phyloP scores from a whole-genome alignment of 2,329 filamentous ascomycete species.

The Lasiodiplodia sp. region DNA sequence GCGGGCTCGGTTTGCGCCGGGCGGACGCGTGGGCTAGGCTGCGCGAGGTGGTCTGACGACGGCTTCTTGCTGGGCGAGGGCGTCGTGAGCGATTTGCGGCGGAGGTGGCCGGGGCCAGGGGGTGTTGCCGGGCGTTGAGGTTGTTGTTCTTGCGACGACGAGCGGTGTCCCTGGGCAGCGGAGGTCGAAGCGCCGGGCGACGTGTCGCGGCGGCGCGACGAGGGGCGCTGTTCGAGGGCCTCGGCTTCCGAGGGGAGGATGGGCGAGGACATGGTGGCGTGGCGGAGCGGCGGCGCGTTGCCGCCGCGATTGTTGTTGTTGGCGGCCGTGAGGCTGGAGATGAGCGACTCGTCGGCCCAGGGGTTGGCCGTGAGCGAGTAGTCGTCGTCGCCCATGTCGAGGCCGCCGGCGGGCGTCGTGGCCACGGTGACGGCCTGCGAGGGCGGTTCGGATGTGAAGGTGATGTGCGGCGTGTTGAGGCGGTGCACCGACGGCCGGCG shows the following conservation, averaged over 20 bases:
- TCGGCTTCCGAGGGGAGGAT: constrained; percentile 34
- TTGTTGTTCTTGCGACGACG: not conserved
- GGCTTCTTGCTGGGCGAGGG: constrained; percentile 6
- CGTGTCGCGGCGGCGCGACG: constrained; percentile 11
- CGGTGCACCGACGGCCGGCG: constrained; percentile 23
- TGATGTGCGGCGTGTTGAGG: constrained; percentile 23
- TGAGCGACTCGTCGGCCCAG: constrained; percentile 23
- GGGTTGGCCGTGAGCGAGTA: constrained; percentile 25
- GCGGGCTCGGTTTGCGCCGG: constrained; percentile 5
- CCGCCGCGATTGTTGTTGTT: constrained; percentile 14
- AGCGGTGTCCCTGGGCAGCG: not conserved
- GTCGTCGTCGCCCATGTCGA: constrained; percentile 17
- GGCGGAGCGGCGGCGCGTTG: constrained; percentile 37
- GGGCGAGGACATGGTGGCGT: constrained; percentile 41
- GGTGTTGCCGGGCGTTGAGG: constrained; percentile 16
- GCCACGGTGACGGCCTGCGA: constrained; percentile 26
- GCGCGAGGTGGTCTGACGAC: not conserved
- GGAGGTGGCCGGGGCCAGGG: not conserved
- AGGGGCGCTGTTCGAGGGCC: constrained; percentile 15
- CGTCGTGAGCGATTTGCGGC: constrained; percentile 17
- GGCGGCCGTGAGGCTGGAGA: constrained; percentile 4
- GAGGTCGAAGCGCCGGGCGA: not conserved
- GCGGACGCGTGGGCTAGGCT: not conserved
- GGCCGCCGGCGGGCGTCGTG: constrained; percentile 19
- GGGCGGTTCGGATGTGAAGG: constrained; percentile 16